phyloP scores from a whole-genome alignment of 1,284 basidiomycete species.

The Gymnopus androsaceus region DNA sequence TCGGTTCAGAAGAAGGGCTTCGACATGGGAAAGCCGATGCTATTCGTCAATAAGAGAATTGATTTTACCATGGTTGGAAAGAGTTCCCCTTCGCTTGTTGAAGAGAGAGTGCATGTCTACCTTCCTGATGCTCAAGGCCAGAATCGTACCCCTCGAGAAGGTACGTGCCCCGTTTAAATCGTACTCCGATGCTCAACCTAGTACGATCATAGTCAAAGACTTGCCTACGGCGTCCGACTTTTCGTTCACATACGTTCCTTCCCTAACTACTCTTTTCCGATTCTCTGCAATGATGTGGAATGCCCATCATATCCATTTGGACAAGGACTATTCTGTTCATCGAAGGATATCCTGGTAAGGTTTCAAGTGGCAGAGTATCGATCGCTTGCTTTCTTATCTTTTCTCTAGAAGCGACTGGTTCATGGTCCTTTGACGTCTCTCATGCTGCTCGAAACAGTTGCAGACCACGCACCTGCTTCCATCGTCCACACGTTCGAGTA shows the following conservation, averaged over 20 bases:
- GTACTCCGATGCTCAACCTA: background rate
- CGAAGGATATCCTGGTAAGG: conserved; percentile 75
- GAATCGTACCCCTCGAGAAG: conserved; percentile 36
- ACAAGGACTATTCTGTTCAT: conserved; percentile 66
- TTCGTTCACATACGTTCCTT: conserved; percentile 66
- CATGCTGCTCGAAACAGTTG: conserved; percentile 68
- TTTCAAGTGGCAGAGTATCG: background rate
- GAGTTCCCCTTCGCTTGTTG: conserved; percentile 51
- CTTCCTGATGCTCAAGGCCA: conserved; percentile 35
- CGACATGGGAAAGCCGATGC: conserved; percentile 58
- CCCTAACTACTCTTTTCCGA: conserved; percentile 74
- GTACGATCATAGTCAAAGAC: conserved; percentile 43
- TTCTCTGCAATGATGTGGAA: conserved; percentile 86
- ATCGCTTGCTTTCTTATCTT: background rate
- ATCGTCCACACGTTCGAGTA: conserved; percentile 64
- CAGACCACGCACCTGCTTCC: conserved; percentile 46
- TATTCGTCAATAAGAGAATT: conserved; percentile 77
- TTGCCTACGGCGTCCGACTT: conserved; percentile 57
- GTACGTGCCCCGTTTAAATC: conserved; percentile 31
- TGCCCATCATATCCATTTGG: conserved; percentile 73
- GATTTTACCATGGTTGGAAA: conserved; percentile 45
- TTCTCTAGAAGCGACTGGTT: conserved; percentile 68
- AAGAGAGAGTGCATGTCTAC: conserved; percentile 79
- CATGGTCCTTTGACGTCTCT: conserved; percentile 82
- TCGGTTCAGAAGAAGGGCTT: conserved; percentile 71